Conservation (phyloP, 2,329 filamentous ascomycete genomes). For the Clonostachys sp. region DNA sequence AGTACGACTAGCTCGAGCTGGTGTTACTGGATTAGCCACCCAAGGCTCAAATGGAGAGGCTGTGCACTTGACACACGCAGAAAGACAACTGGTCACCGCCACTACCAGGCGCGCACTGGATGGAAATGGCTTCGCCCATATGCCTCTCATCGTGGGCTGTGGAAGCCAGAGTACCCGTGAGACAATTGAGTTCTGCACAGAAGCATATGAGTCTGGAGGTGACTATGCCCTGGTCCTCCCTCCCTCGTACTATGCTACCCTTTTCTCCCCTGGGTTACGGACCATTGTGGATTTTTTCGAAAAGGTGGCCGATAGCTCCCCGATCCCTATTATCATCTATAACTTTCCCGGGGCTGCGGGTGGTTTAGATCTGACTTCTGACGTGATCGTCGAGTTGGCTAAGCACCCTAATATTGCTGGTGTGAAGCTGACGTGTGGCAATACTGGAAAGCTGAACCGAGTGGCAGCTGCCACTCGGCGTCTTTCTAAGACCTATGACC, state of each 20-base stretch:
- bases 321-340: conserved; percentile 60
- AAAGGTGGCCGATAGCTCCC: conserved; percentile 54
- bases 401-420: conserved; percentile 55
- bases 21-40: conserved; percentile 70
- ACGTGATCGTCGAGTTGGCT: conserved; percentile 46
- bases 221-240: conserved; percentile 75
- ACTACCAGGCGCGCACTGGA: conserved; percentile 57
- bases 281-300: conserved; percentile 53
- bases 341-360: conserved; percentile 60
- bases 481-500: conserved; percentile 2
- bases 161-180: conserved; percentile 73
- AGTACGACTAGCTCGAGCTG: conserved; percentile 52
- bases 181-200: conserved; percentile 64
- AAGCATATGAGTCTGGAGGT: conserved; percentile 66
- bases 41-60: conserved; percentile 84
- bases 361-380: conserved; percentile 58
- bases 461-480: conserved; percentile 28
- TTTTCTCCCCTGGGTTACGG: conserved; percentile 47
- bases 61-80: conserved; percentile 68
- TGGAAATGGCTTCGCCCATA: conserved; percentile 45
- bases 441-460: conserved; percentile 56
- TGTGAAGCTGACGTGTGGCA: conserved; percentile 62
- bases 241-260: conserved; percentile 69
- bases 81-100: conserved; percentile 62
- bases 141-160: conserved; percentile 74